These are phyloP conservation scores for Clarireedia hainanense DNA, from an alignment of 2,329 filamentous ascomycete genomes.

Conservation along the genomic window DNA sequence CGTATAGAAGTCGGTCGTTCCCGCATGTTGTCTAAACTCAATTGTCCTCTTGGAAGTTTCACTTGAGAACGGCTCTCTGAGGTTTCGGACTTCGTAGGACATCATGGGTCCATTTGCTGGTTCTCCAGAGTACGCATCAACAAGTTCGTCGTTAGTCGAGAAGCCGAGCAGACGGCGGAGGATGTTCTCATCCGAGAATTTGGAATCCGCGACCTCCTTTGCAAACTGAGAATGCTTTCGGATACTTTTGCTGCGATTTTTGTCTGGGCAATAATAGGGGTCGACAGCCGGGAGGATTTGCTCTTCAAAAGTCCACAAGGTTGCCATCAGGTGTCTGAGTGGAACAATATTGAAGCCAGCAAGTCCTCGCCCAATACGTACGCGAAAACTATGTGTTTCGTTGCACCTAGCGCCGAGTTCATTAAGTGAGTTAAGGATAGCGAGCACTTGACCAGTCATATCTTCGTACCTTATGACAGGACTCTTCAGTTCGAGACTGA, in stretches of 20 bases:
- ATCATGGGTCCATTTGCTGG: fast-evolving
- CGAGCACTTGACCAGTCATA: background rate
- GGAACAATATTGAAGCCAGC: conserved; percentile 16
- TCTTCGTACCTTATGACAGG: background rate
- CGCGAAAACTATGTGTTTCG: conserved; percentile 21
- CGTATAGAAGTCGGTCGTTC: conserved; percentile 10
- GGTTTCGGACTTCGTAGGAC: background rate
- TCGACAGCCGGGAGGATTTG: conserved; percentile 22
- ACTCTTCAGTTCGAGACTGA: background rate
- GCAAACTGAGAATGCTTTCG: background rate
- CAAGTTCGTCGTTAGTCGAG: background rate
- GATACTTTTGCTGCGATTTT: background rate
- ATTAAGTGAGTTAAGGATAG: background rate
- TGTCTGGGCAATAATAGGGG: conserved; percentile 1
- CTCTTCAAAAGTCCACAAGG: conserved; percentile 24
- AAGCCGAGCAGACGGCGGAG: background rate
- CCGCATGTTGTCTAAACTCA: conserved; percentile 20
- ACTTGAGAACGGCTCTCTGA: background rate
- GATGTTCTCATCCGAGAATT: background rate
- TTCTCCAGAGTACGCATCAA: background rate
- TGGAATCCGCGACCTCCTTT: background rate
- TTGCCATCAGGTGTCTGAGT: conserved; percentile 24
- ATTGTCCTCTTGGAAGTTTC: conserved; percentile 6
- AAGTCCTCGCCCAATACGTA: conserved; percentile 27
- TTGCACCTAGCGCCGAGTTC: conserved; percentile 9